Conservation (phyloP, 768 basidiomycete genomes). For the Naematelia aurantialba region DNA sequence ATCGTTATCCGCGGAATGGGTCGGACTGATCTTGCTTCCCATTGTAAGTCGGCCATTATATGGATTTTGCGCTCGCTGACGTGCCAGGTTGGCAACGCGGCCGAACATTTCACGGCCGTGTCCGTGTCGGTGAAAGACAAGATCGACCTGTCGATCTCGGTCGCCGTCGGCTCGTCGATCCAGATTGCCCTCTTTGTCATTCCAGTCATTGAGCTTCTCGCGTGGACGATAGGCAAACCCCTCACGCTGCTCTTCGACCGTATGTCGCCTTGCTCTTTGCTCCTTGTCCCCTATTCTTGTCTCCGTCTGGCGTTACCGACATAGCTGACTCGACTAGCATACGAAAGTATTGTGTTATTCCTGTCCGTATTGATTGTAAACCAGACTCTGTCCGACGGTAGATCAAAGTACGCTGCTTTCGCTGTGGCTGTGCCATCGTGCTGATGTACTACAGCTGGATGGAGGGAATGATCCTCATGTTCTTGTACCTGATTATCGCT, state of each 20-base stretch:
- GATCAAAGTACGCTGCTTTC: constrained; percentile 33
- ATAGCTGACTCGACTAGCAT: constrained; percentile 52
- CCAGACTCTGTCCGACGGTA: constrained; percentile 71
- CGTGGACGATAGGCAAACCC: constrained; percentile 72
- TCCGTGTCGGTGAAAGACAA: constrained; percentile 84
- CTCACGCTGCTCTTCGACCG: constrained; percentile 70
- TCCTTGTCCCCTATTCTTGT: too few relatives aligned
- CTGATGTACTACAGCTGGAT: constrained; percentile 65
- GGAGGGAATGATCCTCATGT: constrained; percentile 74
- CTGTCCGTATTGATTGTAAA: constrained; percentile 67
- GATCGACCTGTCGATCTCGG: constrained; percentile 76
- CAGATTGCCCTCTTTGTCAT: constrained; percentile 51
- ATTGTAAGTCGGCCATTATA: constrained; percentile 57
- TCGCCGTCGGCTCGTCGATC: constrained; percentile 86
- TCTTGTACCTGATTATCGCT: constrained; percentile 67
- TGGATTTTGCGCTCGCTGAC: constrained; percentile 1
- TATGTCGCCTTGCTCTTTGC: background rate
- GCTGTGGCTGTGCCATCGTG: background rate
- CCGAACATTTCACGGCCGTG: constrained; percentile 86
- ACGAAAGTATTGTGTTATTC: constrained; percentile 66
- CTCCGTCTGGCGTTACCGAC: background rate
- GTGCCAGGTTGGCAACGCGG: constrained; percentile 27
- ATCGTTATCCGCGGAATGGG: constrained; percentile 69
- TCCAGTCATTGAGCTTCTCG: constrained; percentile 67
- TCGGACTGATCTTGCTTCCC: constrained; percentile 84